A percentile compares a stretch with the other conserved stretches of the same genome.
Conservation (phyloP, 192 early-diverging fungal species). For the Coemansia sp. region DNA sequence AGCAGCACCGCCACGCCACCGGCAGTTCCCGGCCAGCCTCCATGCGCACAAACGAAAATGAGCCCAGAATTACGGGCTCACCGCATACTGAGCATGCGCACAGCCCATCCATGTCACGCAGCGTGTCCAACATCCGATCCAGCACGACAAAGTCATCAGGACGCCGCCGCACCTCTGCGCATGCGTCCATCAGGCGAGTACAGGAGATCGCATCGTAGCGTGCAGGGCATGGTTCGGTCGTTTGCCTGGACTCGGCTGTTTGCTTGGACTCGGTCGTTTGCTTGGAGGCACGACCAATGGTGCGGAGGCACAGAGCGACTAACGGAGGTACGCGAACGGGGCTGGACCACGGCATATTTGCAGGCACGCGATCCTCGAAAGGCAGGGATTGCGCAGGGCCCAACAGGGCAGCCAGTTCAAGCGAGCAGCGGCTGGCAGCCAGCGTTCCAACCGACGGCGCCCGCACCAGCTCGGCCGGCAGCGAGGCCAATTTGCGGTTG, state of each 20-base stretch:
- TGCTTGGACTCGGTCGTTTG: neutral
- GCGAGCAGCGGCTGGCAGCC: constrained; percentile 32
- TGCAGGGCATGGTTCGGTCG: neutral
- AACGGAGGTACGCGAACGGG: constrained; percentile 17
- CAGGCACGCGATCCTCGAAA: neutral
- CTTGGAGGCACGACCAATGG: constrained; percentile 7
- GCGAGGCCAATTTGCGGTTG: constrained; percentile 11
- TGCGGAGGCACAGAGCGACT: constrained; percentile 19
- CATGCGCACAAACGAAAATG: constrained; percentile 20
- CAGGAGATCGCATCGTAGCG: neutral
- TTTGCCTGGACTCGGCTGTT: neutral
- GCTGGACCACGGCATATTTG: neutral
- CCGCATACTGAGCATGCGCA: constrained; percentile 31
- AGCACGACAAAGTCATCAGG: constrained; percentile 26
- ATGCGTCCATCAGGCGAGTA: constrained; percentile 12
- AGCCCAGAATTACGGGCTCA: constrained; percentile 15
- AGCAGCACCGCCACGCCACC: constrained; percentile 46
- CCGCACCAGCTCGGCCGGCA: constrained; percentile 33
- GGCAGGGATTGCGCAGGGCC: neutral
- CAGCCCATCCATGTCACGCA: constrained; percentile 10
- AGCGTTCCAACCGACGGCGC: constrained; percentile 34
- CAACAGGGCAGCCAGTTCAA: constrained; percentile 2
- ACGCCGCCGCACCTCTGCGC: constrained; percentile 21
- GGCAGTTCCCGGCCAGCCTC: constrained; percentile 22
- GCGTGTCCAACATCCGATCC: constrained; percentile 5